phyloP scores from a whole-genome alignment of 2,329 filamentous ascomycete species.

The Verticillium alfalfae region DNA sequence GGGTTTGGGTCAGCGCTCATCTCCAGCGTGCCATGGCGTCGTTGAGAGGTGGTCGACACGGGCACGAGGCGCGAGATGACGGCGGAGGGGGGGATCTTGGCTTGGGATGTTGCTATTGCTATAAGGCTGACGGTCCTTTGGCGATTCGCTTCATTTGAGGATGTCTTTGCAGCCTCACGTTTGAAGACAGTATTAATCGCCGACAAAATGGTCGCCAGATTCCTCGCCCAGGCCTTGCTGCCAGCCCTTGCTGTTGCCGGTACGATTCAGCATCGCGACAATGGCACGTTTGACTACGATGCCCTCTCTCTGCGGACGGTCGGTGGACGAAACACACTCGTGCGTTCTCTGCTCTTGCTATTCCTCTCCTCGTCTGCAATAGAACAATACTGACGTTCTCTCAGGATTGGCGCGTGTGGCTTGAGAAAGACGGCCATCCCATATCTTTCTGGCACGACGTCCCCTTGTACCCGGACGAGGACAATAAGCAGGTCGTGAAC shows the following conservation, averaged over 20 bases:
- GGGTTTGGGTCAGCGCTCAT: background rate
- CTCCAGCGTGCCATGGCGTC: background rate
- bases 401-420: conserved; percentile 34
- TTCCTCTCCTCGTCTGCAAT: background rate
- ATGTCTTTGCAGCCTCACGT: background rate
- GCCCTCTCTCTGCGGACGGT: conserved; percentile 24
- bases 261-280: background rate
- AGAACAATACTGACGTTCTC: background rate
- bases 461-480: conserved; percentile 28
- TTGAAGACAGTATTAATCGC: background rate
- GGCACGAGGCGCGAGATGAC: background rate
- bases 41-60: background rate
- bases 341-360: conserved; percentile 9
- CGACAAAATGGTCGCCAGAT: background rate
- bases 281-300: conserved; percentile 17
- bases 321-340: conserved; percentile 30
- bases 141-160: background rate
- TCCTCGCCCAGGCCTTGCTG: background rate
- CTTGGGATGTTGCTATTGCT: background rate
- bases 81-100: background rate
- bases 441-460: conserved; percentile 37
- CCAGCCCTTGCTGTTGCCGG: background rate
- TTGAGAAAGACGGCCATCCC: conserved; percentile 30
- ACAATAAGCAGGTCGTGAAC: conserved; percentile 27
- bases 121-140: background rate